phyloP scores from a whole-genome alignment of 1,284 basidiomycete genomes.

The Apiotrichum akiyoshidainum region DNA sequence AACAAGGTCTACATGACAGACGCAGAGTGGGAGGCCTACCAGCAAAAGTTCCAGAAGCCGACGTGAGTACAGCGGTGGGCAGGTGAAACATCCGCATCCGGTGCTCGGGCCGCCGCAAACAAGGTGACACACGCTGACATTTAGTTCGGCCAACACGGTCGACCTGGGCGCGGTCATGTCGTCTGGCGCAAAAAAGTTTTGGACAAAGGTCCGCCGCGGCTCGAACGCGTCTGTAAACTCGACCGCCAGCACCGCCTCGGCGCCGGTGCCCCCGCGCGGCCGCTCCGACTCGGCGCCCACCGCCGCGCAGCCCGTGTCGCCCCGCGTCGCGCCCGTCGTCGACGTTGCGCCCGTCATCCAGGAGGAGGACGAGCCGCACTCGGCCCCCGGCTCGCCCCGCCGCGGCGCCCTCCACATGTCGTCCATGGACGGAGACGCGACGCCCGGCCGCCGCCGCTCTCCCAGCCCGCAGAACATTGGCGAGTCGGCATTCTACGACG shows the following conservation, averaged over 20 bases:
- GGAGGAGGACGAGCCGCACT: constrained; percentile 16
- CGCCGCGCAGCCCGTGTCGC: background rate
- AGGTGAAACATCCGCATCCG: too few relatives aligned
- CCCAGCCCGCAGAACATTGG: background rate
- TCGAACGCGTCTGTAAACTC: constrained; percentile 13
- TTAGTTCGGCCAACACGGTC: constrained; percentile 13
- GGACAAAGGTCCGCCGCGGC: constrained; percentile 39
- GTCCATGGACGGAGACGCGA: constrained; percentile 12
- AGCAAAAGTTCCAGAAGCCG: constrained; percentile 29
- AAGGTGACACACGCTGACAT: too few relatives aligned
- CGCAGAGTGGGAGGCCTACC: constrained; percentile 47
- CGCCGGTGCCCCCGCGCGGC: background rate
- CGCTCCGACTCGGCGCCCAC: constrained; percentile 9
- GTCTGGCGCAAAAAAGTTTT: constrained; percentile 41
- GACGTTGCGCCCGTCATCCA: background rate
- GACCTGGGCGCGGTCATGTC: constrained; percentile 43
- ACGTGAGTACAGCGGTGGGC: constrained; percentile 26
- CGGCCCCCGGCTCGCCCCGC: background rate
- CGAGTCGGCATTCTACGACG: constrained; percentile 5
- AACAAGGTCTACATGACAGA: constrained; percentile 43
- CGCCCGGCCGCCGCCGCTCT: constrained; percentile 16
- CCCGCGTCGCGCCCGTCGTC: background rate
- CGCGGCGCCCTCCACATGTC: constrained; percentile 1
- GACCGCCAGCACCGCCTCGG: constrained; percentile 5
- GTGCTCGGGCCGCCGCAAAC: too few relatives aligned